Conservation (phyloP, 768 basidiomycete species). For the Crepidotus variabilis region DNA sequence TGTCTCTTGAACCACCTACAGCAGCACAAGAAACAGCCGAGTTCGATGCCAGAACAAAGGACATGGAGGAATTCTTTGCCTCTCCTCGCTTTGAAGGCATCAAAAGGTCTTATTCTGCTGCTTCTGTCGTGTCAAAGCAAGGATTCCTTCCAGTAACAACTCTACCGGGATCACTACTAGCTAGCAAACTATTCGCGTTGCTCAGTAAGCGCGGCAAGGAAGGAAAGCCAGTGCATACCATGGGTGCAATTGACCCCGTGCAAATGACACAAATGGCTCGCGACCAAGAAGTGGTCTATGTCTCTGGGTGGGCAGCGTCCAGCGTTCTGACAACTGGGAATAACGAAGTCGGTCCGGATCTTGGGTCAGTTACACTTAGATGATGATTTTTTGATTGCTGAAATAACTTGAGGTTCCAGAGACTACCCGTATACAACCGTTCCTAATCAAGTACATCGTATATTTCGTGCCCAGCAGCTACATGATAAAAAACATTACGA, state of each 20-base stretch:
- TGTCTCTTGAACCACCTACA: constrained; percentile 60
- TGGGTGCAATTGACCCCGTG: constrained; percentile 91
- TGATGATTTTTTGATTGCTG: background rate
- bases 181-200: constrained; percentile 78
- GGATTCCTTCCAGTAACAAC: constrained; percentile 80
- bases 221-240: constrained; percentile 76
- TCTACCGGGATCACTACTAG: constrained; percentile 71
- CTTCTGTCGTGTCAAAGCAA: constrained; percentile 83
- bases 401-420: constrained; percentile 28
- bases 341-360: constrained; percentile 90
- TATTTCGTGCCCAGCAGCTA: constrained; percentile 88
- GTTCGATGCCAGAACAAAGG: constrained; percentile 59
- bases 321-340: constrained; percentile 85
- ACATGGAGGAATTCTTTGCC: constrained; percentile 70
- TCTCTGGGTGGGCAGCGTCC: constrained; percentile 91
- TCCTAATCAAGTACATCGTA: constrained; percentile 89
- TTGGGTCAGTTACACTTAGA: constrained; percentile 58
- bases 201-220: constrained; percentile 61
- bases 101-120: constrained; percentile 77
- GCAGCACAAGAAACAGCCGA: constrained; percentile 50
- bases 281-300: constrained; percentile 82
- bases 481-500: constrained; percentile 94
- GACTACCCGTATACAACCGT: constrained; percentile 97
- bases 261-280: constrained; percentile 94
- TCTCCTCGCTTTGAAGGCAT: constrained; percentile 70